A percentile compares a stretch with the other conserved stretches of the same genome.
phyloP scores from a whole-genome alignment of 1,284 basidiomycete genomes.

The Ceratobasidium sp. region DNA sequence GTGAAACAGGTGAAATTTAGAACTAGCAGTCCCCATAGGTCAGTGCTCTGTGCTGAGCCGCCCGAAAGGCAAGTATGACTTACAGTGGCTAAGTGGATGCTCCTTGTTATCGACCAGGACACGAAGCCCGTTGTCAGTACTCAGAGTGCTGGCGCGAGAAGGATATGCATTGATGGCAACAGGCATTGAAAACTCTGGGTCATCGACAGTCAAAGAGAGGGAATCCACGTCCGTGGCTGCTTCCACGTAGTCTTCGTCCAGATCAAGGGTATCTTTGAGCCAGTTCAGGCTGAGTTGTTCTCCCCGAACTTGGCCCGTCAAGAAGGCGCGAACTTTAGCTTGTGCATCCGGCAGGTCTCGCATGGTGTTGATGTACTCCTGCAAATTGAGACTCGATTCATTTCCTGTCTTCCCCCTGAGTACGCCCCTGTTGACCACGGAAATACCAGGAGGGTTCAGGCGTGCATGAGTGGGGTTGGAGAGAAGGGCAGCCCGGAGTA shows the following conservation, averaged over 20 bases:
- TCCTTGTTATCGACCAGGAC: neutral
- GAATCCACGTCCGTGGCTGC: slow-evolving; percentile 5
- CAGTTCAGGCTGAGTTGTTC: neutral
- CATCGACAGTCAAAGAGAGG: neutral
- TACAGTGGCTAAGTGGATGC: too few species aligned
- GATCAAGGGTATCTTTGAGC: neutral
- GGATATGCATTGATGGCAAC: neutral
- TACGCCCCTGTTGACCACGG: neutral
- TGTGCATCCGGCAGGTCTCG: neutral
- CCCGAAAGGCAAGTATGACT: too few species aligned
- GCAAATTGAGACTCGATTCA: neutral
- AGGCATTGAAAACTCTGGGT: neutral
- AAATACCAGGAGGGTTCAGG: neutral
- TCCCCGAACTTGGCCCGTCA: neutral
- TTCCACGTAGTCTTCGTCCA: neutral
- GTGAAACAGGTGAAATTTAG: neutral
- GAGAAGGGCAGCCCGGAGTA: neutral
- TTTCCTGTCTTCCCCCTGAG: too few species aligned
- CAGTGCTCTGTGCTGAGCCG: too few species aligned
- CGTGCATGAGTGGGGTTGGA: neutral
- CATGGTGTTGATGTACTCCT: neutral
- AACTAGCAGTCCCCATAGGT: neutral
- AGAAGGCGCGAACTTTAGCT: neutral
- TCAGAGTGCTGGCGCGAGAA: neutral
- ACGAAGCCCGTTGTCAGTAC: neutral